Evolutionary conservation across 441 rosid species (phyloP), one percentile per base, ranked within the genome.

Genomic region (Mallotus repandus): DNA sequence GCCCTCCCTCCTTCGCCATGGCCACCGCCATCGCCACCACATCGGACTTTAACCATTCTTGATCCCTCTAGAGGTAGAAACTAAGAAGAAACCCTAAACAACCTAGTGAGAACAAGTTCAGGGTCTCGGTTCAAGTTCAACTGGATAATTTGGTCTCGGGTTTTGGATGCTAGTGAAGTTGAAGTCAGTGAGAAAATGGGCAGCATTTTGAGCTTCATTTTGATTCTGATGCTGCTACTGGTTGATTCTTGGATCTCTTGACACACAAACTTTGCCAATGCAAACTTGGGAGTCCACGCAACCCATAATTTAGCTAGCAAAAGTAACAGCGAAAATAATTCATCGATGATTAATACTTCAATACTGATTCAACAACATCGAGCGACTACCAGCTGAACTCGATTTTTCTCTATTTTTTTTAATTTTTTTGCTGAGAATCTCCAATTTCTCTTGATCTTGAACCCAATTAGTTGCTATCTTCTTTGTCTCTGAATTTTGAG

Each of bases 281-380:
- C 99, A 96, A 64, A 91, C 89, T 81, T 96, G 85, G 11, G 99
- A 96, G 80, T 93, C 92, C 50, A 87, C 96, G 74, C 99, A 96
- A 57, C 99, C 99, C 99, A 96, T 96, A n/a, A n/a, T 64, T 7
- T 53, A 7, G 5, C 21, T 53, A 4, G n/a, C n/a, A n/a, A n/a
- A n/a, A n/a, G n/a, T n/a, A n/a, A n/a, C n/a, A n/a, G 7, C 1
- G 4, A 15, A 11, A 43, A 9, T 43, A 43, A 43, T 43, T 43
- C 46, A 43, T 49, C 14, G 15, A 9, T 46, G 49, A 46, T 62
- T 49, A 6, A 4, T 45, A n/a, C 16, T 35, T 57, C 38, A 32
- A 32, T 32, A 32, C 38, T 54, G n/a, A 11, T 38, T 60, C n/a
- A n/a, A n/a, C n/a, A n/a, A n/a, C n/a, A n/a, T n/a, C n/a, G n/a